Evolutionary conservation across 352 stramenopile species (phyloP).

Genomic region (Thraustotheca clavata): DNA sequence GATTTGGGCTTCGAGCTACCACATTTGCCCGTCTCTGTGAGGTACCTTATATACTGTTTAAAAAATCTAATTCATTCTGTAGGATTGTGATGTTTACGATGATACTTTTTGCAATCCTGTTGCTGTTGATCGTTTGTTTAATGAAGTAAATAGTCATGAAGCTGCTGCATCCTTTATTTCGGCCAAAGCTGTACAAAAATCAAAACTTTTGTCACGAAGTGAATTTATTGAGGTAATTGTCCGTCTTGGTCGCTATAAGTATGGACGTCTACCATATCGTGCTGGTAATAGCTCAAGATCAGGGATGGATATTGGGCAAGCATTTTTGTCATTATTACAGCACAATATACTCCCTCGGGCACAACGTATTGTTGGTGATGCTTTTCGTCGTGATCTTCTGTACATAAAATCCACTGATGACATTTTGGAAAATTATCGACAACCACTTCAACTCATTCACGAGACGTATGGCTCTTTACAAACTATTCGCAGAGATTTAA

Average conservation of each 20-base stretch:
- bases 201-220: neutral
- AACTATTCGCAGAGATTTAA: neutral
- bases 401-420: neutral
- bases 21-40: neutral
- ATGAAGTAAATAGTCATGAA: neutral
- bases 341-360: neutral
- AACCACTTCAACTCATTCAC: neutral
- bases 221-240: neutral
- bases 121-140: neutral
- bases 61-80: neutral
- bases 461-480: neutral
- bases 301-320: neutral
- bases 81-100: conserved; percentile 1
- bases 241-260: neutral
- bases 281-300: too few species aligned
- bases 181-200: neutral
- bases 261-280: neutral
- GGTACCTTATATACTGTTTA: neutral
- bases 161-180: neutral
- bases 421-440: neutral
- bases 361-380: neutral
- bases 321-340: neutral
- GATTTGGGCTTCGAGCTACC: neutral
- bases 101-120: neutral
- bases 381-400: neutral